Percentiles rank a stretch among this genome's conserved stretches.
Evolutionary conservation across 345 rosid genomes (phyloP).

Genomic region (Sonneratia caseolaris): DNA sequence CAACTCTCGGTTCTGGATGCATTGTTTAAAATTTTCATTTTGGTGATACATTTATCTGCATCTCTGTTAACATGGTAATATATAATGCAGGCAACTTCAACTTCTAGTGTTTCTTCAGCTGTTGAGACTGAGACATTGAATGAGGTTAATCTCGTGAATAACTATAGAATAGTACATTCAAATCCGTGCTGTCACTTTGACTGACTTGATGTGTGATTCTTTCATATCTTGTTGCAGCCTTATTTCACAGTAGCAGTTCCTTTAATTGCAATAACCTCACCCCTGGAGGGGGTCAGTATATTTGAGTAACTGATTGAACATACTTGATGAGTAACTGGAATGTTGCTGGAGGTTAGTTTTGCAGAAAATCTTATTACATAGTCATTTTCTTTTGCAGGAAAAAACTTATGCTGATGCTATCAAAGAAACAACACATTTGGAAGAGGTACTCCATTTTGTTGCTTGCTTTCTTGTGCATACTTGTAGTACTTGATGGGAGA

Average conservation of each 20-base stretch:
- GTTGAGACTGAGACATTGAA: constrained; percentile 11
- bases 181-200: neutral
- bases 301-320: neutral
- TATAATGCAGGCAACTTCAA: constrained; percentile 25
- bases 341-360: neutral
- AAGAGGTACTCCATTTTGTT: constrained; percentile 12
- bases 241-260: neutral
- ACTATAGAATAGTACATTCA: neutral
- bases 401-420: constrained; percentile 9
- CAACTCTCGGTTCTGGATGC: neutral
- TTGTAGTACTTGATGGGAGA: too few relatives aligned
- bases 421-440: constrained; percentile 3
- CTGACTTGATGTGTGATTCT: neutral
- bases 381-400: constrained; percentile 18
- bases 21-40: neutral
- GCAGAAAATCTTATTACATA: neutral
- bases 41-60: neutral
- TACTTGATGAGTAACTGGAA: neutral
- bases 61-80: neutral
- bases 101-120: constrained; percentile 19
- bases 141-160: neutral
- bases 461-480: neutral
- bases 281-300: neutral
- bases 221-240: neutral
- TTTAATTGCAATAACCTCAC: neutral